phyloP scores from a whole-genome alignment of 2,329 filamentous ascomycete genomes.

The Paramyrothecium sp. region DNA sequence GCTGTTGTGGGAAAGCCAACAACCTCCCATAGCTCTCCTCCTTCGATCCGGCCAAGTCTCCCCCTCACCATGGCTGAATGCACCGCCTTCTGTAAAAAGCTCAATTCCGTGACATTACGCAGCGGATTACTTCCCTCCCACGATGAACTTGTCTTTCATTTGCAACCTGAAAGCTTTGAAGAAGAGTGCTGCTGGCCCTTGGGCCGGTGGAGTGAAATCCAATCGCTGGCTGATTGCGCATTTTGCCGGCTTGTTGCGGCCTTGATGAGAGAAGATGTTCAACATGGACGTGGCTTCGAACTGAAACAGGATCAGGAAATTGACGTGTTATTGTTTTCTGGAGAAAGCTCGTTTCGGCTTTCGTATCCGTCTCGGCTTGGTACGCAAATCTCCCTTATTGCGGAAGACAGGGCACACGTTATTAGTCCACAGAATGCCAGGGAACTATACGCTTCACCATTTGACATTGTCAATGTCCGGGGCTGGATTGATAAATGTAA shows the following conservation, averaged over 20 bases:
- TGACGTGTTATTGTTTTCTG: not conserved
- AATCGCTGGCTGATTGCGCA: not conserved
- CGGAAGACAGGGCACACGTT: not conserved
- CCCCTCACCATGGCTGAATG: not conserved
- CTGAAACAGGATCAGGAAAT: not conserved
- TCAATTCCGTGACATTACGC: not conserved
- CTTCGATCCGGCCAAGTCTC: too few relatives aligned
- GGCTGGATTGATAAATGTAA: not conserved
- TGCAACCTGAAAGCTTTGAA: not conserved
- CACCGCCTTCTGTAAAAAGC: not conserved
- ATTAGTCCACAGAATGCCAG: not conserved
- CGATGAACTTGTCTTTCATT: not conserved
- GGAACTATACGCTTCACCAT: not conserved
- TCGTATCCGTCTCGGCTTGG: not conserved
- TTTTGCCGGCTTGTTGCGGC: not conserved
- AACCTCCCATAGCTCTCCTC: too few relatives aligned
- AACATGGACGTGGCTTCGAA: not conserved
- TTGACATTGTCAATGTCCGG: not conserved
- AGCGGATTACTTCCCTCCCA: not conserved
- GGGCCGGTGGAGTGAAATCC: not conserved
- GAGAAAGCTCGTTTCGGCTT: not conserved
- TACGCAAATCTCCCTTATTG: not conserved
- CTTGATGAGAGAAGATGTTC: not conserved
- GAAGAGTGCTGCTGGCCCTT: not conserved
- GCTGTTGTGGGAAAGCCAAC: too few relatives aligned